Base-by-base conservation (phyloP, 352 stramenopile species). In the Thraustochytrium sp. region DNA sequence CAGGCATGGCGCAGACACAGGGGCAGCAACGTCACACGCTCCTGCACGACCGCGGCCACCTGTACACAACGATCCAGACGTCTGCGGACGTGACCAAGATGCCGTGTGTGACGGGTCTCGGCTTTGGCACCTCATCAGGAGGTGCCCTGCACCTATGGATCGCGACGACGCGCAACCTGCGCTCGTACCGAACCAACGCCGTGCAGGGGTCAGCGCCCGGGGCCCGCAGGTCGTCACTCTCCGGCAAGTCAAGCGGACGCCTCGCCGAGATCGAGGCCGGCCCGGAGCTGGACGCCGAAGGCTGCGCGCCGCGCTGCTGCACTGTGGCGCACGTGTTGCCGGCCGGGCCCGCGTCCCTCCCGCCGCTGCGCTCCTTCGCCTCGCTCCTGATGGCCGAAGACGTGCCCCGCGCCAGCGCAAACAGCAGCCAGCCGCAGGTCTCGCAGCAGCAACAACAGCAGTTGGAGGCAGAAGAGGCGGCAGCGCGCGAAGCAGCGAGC, bases 61-160 rank as follows among this genome's bases (percentile, higher is more conserved):
- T 63, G 48, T 80, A 80, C 51, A 80, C 68, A 11, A 80, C 68
- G 16, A 46, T 80, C 16, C 68, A 80, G 51, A 63, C 68, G 23
- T 63, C 40, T 26, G 9, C 31, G 31, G 2, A 61, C 13, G 46
- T 44, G 13, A 21, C 31, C 13, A 38, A 18, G 18, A 64, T 62
- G 61, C 51, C 55, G 23, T 0, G 18, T 21, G 68, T 80, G 5
- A 80, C 68, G 26, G 68, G 68, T 23, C 48, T 80, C 31, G 68
- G 68, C 48, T 80, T 80, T 34, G 31, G 68, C 44, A n/a, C 36
- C 48, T 75, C 31, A 29, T 2, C 42, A 16, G 26, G 11, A 34
- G 68, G 49, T 4, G 26, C 44, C 5, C 13, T 63, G 46, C 31
- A 51, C 31, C 51, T 80, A 0, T 80, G 68, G 68, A 44, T 80